Conservation (phyloP, 805 yeast genomes). For the Cyberlindnera amylophila region DNA sequence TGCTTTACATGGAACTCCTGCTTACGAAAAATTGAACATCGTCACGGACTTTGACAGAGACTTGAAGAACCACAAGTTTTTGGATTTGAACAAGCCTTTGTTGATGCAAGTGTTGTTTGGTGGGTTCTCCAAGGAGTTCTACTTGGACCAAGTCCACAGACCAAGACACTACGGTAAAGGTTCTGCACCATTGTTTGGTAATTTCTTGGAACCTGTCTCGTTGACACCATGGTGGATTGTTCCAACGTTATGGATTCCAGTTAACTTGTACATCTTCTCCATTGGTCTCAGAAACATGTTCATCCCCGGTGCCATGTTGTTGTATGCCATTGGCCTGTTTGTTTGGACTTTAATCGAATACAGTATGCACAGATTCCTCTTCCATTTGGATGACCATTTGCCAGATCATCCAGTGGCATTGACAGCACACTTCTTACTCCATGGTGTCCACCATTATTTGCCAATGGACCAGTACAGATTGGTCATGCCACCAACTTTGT, state of each 20-base stretch:
- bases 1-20: conserved; percentile 60
- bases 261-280: conserved; percentile 58
- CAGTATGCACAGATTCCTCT: conserved; percentile 79
- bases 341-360: conserved; percentile 95
- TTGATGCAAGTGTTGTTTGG: conserved; percentile 75
- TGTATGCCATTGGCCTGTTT: conserved; percentile 78
- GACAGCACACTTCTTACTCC: conserved; percentile 83
- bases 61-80: conserved; percentile 71
- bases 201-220: conserved; percentile 86
- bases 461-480: conserved; percentile 95
- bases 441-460: conserved; percentile 94
- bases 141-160: conserved; percentile 93
- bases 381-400: conserved; percentile 84
- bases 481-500: conserved; percentile 94
- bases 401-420: conserved; percentile 77
- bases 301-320: conserved; percentile 37
- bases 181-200: conserved; percentile 93
- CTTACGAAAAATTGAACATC: conserved; percentile 66
- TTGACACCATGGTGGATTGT: conserved; percentile 94
- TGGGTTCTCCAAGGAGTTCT: conserved; percentile 80
- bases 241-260: conserved; percentile 85
- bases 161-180: conserved; percentile 98
- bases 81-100: conserved; percentile 81
- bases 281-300: conserved; percentile 49
- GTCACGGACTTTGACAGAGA: conserved; percentile 78